Conservation (phyloP, 2,329 filamentous ascomycete genomes). For the Sporothrix brasiliensis region DNA sequence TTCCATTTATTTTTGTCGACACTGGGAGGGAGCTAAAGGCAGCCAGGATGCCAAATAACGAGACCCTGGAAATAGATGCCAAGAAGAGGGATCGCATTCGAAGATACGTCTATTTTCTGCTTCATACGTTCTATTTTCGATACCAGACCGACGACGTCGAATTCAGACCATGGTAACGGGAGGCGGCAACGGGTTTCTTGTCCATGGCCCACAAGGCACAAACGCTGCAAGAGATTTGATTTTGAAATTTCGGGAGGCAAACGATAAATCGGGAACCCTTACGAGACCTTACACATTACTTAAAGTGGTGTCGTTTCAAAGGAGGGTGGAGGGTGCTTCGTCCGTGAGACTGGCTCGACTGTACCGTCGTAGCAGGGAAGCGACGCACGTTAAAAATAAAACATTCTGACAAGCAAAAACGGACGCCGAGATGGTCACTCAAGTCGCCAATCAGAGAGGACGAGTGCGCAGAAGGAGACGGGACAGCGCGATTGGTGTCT, state of each 20-base stretch:
- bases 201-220: background rate
- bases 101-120: background rate
- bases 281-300: background rate
- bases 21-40: background rate
- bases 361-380: too few species aligned
- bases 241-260: background rate
- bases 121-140: conserved; percentile 4
- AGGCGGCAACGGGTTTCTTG: background rate
- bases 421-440: background rate
- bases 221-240: background rate
- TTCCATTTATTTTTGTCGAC: background rate
- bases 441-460: background rate
- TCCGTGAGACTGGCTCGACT: background rate
- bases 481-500: background rate
- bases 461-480: background rate
- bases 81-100: conserved; percentile 6
- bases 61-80: conserved; percentile 1
- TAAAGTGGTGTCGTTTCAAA: background rate
- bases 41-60: background rate
- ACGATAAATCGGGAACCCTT: background rate
- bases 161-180: background rate
- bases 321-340: background rate
- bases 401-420: background rate
- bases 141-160: background rate
- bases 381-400: conserved; percentile 13